Evolutionary conservation across 371 early-diverging fungal genomes (phyloP), one percentile per base, ranked within the genome.

Genomic region (Mucor plumbeus): DNA sequence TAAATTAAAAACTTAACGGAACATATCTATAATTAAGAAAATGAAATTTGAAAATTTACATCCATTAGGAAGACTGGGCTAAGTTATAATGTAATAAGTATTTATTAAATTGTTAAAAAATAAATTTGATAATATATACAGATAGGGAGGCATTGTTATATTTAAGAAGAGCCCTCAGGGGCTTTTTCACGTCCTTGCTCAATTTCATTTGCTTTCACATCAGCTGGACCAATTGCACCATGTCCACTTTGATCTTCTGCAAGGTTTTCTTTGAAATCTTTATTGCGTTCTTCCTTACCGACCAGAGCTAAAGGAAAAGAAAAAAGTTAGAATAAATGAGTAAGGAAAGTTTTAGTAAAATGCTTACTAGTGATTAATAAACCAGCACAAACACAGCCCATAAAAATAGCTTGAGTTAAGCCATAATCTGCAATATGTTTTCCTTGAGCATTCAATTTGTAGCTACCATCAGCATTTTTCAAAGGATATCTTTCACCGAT

Each of bases 351-450:
- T 35, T 19, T 10, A 15, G 5, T 11, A 11, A 4, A 21, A n/a
- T 19, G 7, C 35, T 70, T 75, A 82, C 82, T 69, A 47, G 73
- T 65, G n/a, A 82, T 77, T 14, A 79, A 61, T 19, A 82, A 44
- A 15, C 79, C 70, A 10, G 56, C 76, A 59, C 78, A 85, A n/a
- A 86, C 84, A 65, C 78, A 73, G 0, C 85, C 89, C 72, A 90
- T 83, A 36, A 92, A 80, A 11, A 88, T 85, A 7, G 86, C 90
- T 63, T 90, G 90, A 3, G 84, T 84, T 44, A 82, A 70, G 7
- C 84, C 91, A 61, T 92, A 92, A 72, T 92, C 80, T 7, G 89
- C 87, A 47, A 88, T 77, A 4, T 57, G 57, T 21, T 74, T 61
- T 33, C 88, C 90, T 7, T 80, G 56, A 9, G 70, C 54, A 41